Percentiles rank a stretch among this genome's conserved stretches.
Evolutionary conservation across 2,329 filamentous ascomycete genomes (phyloP).

Genomic region (Aspergillus caelatus): DNA sequence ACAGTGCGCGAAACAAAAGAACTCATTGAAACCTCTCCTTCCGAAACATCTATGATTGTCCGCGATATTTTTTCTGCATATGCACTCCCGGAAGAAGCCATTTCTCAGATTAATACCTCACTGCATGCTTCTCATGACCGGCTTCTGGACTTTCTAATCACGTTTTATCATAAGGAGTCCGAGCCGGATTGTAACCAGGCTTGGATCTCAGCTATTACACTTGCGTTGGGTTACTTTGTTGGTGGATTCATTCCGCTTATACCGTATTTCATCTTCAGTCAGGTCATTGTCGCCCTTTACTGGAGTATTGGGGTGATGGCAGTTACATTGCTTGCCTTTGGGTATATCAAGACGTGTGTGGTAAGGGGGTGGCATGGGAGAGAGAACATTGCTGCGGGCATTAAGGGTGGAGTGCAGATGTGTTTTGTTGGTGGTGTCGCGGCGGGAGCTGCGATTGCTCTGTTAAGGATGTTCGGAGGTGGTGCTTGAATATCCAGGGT

Average conservation of each 20-base stretch:
- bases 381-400: slow-evolving; percentile 55
- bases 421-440: slow-evolving; percentile 66
- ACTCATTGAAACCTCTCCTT: slow-evolving; percentile 41
- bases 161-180: slow-evolving; percentile 51
- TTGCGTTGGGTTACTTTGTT: slow-evolving; percentile 69
- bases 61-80: slow-evolving; percentile 46
- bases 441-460: slow-evolving; percentile 66
- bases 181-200: slow-evolving; percentile 50
- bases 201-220: slow-evolving; percentile 62
- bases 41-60: slow-evolving; percentile 43
- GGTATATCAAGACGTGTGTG: slow-evolving; percentile 49
- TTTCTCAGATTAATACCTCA: slow-evolving; percentile 39
- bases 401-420: slow-evolving; percentile 66
- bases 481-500: slow-evolving; percentile 29
- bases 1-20: slow-evolving; percentile 48
- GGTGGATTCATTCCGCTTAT: slow-evolving; percentile 72
- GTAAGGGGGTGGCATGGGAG: slow-evolving; percentile 48
- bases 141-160: slow-evolving; percentile 51
- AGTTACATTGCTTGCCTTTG: slow-evolving; percentile 44
- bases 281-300: slow-evolving; percentile 54
- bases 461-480: slow-evolving; percentile 58
- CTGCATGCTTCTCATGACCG: slow-evolving; percentile 42
- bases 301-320: slow-evolving; percentile 47
- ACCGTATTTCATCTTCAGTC: slow-evolving; percentile 65
- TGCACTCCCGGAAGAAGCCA: slow-evolving; percentile 39